Conservation (phyloP, 1,284 basidiomycete species). For the Heterobasidion irregulare region DNA sequence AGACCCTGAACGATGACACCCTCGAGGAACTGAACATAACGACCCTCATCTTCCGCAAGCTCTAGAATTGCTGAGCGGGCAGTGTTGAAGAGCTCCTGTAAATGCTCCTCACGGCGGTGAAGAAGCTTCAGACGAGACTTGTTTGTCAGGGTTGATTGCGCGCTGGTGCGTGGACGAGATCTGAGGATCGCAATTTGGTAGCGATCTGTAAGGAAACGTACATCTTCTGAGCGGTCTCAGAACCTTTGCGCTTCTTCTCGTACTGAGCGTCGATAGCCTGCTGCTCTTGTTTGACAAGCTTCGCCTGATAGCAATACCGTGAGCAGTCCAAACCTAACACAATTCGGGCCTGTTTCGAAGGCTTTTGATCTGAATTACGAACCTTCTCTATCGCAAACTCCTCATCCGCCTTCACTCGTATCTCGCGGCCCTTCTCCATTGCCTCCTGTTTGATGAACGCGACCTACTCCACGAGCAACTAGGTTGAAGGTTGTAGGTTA, state of each 20-base stretch:
- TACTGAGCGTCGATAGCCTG: constrained; percentile 86
- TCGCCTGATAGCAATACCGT: constrained; percentile 53
- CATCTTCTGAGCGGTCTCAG: constrained; percentile 94
- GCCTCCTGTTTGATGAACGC: constrained; percentile 97
- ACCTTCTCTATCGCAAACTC: constrained; percentile 98
- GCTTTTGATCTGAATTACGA: background rate
- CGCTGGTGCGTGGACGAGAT: constrained; percentile 38
- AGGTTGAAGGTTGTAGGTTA: constrained; percentile 2
- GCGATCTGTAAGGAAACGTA: constrained; percentile 28
- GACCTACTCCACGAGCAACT: constrained; percentile 44
- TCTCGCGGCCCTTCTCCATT: constrained; percentile 93
- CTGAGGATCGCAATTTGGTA: background rate
- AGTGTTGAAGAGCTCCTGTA: constrained; percentile 82
- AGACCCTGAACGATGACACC: constrained; percentile 76
- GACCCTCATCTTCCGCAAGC: constrained; percentile 62
- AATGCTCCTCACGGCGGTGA: constrained; percentile 86
- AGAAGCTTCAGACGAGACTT: constrained; percentile 89
- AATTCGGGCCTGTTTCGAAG: background rate
- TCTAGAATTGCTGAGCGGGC: constrained; percentile 59
- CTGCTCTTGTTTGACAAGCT: constrained; percentile 91
- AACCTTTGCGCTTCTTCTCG: constrained; percentile 92
- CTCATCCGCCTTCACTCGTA: constrained; percentile 93
- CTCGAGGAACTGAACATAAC: constrained; percentile 76
- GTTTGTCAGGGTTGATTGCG: constrained; percentile 95
- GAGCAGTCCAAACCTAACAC: background rate